Base-by-base conservation (phyloP, 176 grass and related monocot species). In the Carex myosuroides region DNA sequence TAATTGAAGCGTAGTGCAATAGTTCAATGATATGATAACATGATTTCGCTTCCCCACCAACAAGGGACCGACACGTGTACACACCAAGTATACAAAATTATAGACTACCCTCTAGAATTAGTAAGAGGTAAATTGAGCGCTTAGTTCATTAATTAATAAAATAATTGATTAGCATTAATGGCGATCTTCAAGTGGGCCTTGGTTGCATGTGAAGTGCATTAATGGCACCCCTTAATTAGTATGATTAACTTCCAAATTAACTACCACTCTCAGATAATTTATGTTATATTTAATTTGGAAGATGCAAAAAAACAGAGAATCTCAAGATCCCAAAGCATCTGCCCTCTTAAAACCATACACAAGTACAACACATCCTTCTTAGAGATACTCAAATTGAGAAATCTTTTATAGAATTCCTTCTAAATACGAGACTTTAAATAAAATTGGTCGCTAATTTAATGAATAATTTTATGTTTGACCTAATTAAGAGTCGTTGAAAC, bases 121-220 rank as follows among this genome's bases (percentile, higher is more conserved):
- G 17, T 59, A 17, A 17, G 56, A 66, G 5, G 29, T 35, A 66
- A 66, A 33, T 16, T 33, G 11, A 66, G 29, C 26, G 5, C 4
- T 33, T 67, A 6, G 64, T 33, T 30, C 9, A 32, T 67, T 67
- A 11, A 64, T 29, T 42, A 46, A 46, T 71, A 13, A 69, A 71
- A 71, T 1, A 0, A 20, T 13, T 13, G 70, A 54, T 52, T 75
- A 75, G 71, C 71, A 75, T 75, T 75, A 16, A 54, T 54, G 71
- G 29, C 46, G 20, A 75, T 53, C 42, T 54, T 11, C 21, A 75
- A 75, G 71, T 75, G 46, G 71, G 14, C 29, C 21, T 75, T 54
- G 21, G 22, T 30, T 75, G 46, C 71, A 75, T 75, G 71, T 75
- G 71, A 71, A 71, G 68, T 75, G 13, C 71, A 75, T 75, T 75